Evolutionary conservation across 306 rosid genomes (phyloP).

Genomic region (Trichosanthes cucumerina): DNA sequence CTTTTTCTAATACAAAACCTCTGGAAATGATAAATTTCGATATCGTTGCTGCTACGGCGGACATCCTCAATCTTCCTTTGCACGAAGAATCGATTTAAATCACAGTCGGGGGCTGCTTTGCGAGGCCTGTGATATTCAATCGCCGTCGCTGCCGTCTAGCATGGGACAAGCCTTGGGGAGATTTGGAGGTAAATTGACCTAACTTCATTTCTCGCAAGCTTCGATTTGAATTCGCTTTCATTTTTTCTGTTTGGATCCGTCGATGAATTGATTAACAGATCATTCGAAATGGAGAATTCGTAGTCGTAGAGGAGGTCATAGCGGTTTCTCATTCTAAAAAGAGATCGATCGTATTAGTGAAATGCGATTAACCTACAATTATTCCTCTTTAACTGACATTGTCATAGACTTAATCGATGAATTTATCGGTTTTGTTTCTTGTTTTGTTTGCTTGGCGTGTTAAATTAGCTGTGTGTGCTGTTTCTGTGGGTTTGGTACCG

Average conservation of each 20-base stretch:
- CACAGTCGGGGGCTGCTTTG: background rate
- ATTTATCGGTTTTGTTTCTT: background rate
- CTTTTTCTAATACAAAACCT: background rate
- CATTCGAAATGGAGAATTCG: background rate
- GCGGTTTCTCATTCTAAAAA: background rate
- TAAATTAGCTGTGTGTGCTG: background rate
- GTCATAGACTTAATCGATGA: background rate
- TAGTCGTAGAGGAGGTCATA: background rate
- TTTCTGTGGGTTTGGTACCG: background rate
- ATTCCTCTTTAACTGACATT: background rate
- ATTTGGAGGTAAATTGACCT: conserved; percentile 33
- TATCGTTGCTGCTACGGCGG: background rate
- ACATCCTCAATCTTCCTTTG: background rate
- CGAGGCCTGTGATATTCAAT: background rate
- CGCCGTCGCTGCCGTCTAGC: background rate
- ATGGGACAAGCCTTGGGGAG: conserved; percentile 53
- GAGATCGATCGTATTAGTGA: background rate
- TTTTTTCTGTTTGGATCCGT: background rate
- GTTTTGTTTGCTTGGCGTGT: background rate
- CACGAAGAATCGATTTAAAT: background rate
- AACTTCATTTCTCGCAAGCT: no score
- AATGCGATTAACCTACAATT: background rate
- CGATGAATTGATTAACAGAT: background rate
- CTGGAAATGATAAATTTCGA: background rate
- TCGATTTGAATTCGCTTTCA: background rate